Evolutionary conservation across 202 grass and related monocot genomes (phyloP).

Genomic region (Elaeis oleifera): DNA sequence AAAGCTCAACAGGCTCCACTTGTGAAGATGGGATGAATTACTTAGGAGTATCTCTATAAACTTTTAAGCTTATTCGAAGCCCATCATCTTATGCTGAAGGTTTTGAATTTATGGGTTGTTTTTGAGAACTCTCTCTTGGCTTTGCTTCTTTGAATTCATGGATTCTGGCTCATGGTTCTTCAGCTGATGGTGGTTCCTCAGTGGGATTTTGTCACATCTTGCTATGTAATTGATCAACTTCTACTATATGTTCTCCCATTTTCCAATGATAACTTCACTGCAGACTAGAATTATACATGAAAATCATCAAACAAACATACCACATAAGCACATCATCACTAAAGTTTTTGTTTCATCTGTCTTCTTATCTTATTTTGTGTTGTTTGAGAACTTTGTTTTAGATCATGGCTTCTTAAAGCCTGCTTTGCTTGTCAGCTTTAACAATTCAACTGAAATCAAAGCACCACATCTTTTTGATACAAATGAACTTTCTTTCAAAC

Average conservation of each 20-base stretch:
- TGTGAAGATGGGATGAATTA: constrained; percentile 14
- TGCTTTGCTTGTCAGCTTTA: too few species aligned
- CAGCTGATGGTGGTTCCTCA: background rate
- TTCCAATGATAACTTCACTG: background rate
- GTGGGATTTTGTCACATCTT: background rate
- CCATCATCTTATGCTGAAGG: background rate
- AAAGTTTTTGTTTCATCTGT: too few species aligned
- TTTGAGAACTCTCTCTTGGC: too few species aligned
- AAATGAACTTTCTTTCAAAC: too few species aligned
- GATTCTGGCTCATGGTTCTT: background rate
- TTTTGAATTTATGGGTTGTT: too few species aligned
- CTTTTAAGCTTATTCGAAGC: background rate
- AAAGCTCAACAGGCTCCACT: constrained; percentile 13
- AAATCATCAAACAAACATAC: constrained; percentile 9
- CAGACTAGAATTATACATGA: background rate
- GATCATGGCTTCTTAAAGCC: too few species aligned
- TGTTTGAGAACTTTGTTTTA: too few species aligned
- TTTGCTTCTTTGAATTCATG: background rate
- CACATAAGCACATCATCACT: constrained; percentile 1
- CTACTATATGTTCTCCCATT: background rate
- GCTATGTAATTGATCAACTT: background rate
- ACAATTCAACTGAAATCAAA: too few species aligned
- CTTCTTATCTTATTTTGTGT: too few species aligned
- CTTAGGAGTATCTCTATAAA: constrained; percentile 15
- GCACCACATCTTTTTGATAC: too few species aligned